A percentile compares a stretch with the other conserved stretches of the same genome.
Evolutionary conservation across 176 grass and related monocot genomes (phyloP).

Genomic region (Hordeum marinum): DNA sequence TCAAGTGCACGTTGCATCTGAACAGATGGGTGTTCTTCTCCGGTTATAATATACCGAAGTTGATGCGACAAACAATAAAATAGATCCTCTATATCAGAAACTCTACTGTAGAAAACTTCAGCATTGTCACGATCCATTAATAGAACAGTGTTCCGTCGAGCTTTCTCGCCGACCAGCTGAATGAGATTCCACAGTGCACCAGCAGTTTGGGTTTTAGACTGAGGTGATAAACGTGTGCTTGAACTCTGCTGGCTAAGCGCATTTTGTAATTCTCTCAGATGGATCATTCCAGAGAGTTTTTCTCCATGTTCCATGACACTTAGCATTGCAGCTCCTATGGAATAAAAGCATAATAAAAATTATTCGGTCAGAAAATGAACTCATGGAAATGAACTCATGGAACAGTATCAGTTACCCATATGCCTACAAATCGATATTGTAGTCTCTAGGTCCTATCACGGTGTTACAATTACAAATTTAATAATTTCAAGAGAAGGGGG

Average conservation of each 20-base stretch:
- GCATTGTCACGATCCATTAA: slow-evolving; percentile 98
- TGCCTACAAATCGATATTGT: not conserved
- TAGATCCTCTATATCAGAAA: slow-evolving; percentile 87
- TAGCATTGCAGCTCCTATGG: slow-evolving; percentile 71
- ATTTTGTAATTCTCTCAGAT: slow-evolving; percentile 90
- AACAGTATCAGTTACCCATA: not conserved
- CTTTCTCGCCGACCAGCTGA: slow-evolving; percentile 94
- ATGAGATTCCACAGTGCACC: slow-evolving; percentile 90
- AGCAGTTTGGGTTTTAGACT: slow-evolving; percentile 39
- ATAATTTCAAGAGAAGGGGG: not conserved
- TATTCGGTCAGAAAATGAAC: not conserved
- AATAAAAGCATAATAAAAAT: slow-evolving; percentile 17
- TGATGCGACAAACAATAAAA: slow-evolving; percentile 85
- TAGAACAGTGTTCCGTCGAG: slow-evolving; percentile 85
- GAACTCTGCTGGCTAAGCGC: slow-evolving; percentile 52
- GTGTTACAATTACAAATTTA: not conserved
- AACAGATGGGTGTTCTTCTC: slow-evolving; percentile 51
- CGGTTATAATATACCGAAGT: slow-evolving; percentile 66
- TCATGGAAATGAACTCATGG: not conserved
- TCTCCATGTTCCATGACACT: slow-evolving; percentile 97
- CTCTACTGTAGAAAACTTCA: slow-evolving; percentile 97
- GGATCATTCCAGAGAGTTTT: slow-evolving; percentile 87
- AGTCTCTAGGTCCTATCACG: not conserved
- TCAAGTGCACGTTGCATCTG: slow-evolving; percentile 74
- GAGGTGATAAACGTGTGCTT: slow-evolving; percentile 37